Evolutionary conservation across 805 yeast genomes (phyloP), one percentile per base, ranked within the genome.

Genomic region (Alloascoidea hylecoeti): DNA sequence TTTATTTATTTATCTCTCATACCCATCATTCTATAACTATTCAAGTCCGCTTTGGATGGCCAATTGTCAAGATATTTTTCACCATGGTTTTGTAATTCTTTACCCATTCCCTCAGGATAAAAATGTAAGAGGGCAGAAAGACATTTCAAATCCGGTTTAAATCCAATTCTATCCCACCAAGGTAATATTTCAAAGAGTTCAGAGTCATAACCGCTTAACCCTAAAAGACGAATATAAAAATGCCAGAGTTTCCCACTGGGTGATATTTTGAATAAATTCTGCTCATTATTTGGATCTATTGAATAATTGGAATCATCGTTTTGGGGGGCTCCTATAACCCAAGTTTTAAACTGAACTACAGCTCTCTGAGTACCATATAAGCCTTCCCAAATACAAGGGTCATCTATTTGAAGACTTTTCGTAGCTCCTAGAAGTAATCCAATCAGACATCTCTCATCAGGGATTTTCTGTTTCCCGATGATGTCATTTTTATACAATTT

Each of bases 291-390:
- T 6, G 42, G 43, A 12, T 17, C 17, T 16, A 17, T 5, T 4
- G 18, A 16, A 4, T 28, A 32, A 14, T 23, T n/a, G n/a, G n/a
- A 23, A 9, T n/a, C 40, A n/a, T 46, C 47, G 38, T 57, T 63
- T 1, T 47, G 46, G 17, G 41, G 42, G 0, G 58, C 46, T n/a
- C 54, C 64, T 33, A 68, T 56, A 1, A 63, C 60, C 46, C 55
- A 51, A 17, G 43, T 43, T 40, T 70, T 64, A 52, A 78, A 70
- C 49, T 78, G 82, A 30, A 60, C 64, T 2, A 75, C 61, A 0
- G 81, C 75, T 17, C 74, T 60, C 45, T 77, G 83, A 1, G 78
- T 60, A 0, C 86, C 81, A 38, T 56, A 68, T 32, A 63, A 37
- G 1, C 56, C 55, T 5, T 60, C 72, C 83, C 83, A 77, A 14